Evolutionary conservation across 768 basidiomycete species (phyloP), one percentile per base, ranked within the genome.

Genomic region (Cubamyces sp.): DNA sequence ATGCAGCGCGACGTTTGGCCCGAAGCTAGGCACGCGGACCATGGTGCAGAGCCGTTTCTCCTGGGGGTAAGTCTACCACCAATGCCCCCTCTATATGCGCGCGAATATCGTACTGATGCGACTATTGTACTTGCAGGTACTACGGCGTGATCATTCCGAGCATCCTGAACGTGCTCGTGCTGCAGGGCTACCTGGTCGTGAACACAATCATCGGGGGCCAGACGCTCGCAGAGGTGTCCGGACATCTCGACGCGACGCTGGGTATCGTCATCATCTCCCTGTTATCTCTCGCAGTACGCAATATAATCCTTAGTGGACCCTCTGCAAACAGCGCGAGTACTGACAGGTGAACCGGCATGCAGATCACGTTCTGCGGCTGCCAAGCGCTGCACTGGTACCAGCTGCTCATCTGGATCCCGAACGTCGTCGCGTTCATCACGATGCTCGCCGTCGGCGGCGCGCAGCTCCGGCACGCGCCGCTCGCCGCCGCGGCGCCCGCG

Each of bases 21-120:
- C 85, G 1, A 81, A 82, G 57, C 68, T 82, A 1, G 85, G 85
- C 3, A 79, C 78, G 62, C 76, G 85, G 28, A 78, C 81, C 14
- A 86, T 86, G 84, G 78, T 84, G 4, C 79, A 82, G 56, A 76
- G 80, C 2, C 76, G 85, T 16, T 86, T 81, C 69, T 80, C 79
- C 0, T 82, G 81, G 74, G 83, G 83, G 79, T 64, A 5, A 28
- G 64, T 52, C 7, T 3, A 49, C 7, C 39, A 21, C 8, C 7
- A n/a, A 11, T 9, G 21, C n/a, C 40, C n/a, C 23, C n/a, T 3
- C 14, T 21, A 21, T 34, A 47, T 39, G 15, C 37, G 5, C 8
- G 18, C 34, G 18, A 5, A 28, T 39, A 1, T n/a, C 26, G 25
- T 39, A 26, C 37, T 57, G 6, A 39, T 19, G 15, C 4, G 46